Base-by-base conservation (phyloP, 2,329 filamentous ascomycete species). In the Apiospora marii region DNA sequence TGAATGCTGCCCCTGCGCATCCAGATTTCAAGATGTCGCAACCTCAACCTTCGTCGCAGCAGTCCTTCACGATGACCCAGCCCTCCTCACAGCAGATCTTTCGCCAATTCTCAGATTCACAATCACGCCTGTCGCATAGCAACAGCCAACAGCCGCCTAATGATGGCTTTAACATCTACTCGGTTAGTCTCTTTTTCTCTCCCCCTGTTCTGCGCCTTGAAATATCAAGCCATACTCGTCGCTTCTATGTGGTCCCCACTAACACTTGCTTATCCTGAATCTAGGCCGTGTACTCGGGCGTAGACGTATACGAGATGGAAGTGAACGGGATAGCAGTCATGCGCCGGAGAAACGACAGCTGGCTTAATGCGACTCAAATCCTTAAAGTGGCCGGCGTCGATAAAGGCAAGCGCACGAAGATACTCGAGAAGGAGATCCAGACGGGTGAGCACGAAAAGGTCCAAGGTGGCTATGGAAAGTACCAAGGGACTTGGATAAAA, bases 241-340 rank as follows among this genome's bases (percentile, higher is more conserved):
- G 10, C 19, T 37, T 70, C 71, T 69, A 27, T 48, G 61, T 44
- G 49, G 70, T 68, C 70, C 71, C 34, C 67, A 75, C 73, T 78
- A 75, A 77, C 75, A 30, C 5, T 16, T 73, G 30, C 58, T 24
- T 67, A 22, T 16, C 58, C 61, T 44, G 4, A 10, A 70, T 27
- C 14, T 75, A 90, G 89, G 96, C 96, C 74, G 93, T 97, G 53
- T 98, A 98, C 82, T 98, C 96, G 10, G 95, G 95, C 76, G 94
- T 98, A 67, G 92, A 96, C 74, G 96, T 99, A 22, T 99, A 98
- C 85, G 96, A 99, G 84, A 98, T 98, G 95, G 95, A 98, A 82
- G 93, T 98, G 74, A 97, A 98, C 81, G 91, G 90, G 67, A 88
- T 99, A 76, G 94, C 95, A 34, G 95, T 98, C 69, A 99, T 99